phyloP scores from a whole-genome alignment of 2,329 filamentous ascomycete species.

The Aspergillus quadrilineatus region DNA sequence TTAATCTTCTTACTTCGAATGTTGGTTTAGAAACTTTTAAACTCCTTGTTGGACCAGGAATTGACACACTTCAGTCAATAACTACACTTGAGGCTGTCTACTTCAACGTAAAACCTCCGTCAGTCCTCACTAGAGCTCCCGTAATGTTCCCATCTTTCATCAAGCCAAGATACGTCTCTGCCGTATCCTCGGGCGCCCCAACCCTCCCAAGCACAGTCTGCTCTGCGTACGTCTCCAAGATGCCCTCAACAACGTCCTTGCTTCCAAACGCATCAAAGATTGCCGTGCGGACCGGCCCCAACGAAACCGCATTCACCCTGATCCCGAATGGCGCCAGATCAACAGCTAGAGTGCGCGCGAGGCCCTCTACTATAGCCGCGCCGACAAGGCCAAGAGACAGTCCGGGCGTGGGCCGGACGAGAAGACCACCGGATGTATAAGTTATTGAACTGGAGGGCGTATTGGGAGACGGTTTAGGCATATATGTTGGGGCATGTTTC shows the following conservation, averaged over 20 bases:
- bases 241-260: constrained; percentile 13
- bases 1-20: too few relatives aligned
- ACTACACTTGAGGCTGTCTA: background rate
- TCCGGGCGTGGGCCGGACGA: background rate
- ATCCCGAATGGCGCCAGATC: constrained; percentile 41
- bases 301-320: constrained; percentile 44
- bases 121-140: constrained; percentile 33
- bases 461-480: background rate
- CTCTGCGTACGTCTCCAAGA: constrained; percentile 29
- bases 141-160: constrained; percentile 47
- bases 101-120: constrained; percentile 40
- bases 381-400: background rate
- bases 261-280: constrained; percentile 26
- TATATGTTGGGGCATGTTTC: constrained; percentile 30
- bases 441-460: background rate
- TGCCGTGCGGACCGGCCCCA: constrained; percentile 44
- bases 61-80: too few relatives aligned
- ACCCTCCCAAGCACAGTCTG: constrained; percentile 25
- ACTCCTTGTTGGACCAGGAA: too few relatives aligned
- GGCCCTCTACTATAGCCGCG: constrained; percentile 28
- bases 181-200: constrained; percentile 38
- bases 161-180: constrained; percentile 46
- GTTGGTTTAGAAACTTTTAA: too few relatives aligned
- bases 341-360: constrained; percentile 40
- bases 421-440: background rate